Conservation (phyloP, 257 asterid genomes). For the Nicotiana knightiana region DNA sequence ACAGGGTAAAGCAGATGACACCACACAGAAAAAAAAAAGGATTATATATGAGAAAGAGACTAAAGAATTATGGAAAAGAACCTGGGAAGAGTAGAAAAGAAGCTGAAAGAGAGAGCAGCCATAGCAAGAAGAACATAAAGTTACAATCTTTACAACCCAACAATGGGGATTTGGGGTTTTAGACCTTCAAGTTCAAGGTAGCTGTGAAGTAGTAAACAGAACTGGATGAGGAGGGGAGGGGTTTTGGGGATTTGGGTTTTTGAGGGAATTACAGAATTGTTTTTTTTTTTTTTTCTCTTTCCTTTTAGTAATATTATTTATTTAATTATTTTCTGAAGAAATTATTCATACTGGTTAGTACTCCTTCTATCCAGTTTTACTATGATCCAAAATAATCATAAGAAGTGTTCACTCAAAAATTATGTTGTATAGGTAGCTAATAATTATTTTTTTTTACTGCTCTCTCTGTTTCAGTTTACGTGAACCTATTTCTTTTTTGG, state of each 20-base stretch:
- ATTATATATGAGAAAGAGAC: neutral
- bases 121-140: constrained; percentile 33
- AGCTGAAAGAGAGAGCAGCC: constrained; percentile 63
- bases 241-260: constrained; percentile 12
- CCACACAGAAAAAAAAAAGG: neutral
- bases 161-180: constrained; percentile 7
- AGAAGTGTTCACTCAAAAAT: too few species aligned
- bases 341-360: too few species aligned
- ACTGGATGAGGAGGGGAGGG: constrained; percentile 21
- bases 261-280: neutral
- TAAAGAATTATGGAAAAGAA: constrained; percentile 29
- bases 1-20: neutral
- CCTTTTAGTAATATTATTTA: neutral
- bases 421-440: too few species aligned
- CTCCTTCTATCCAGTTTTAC: too few species aligned
- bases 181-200: neutral
- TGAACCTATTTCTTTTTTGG: too few species aligned
- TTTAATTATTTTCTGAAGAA: too few species aligned
- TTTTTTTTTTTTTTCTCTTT: neutral
- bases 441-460: too few species aligned
- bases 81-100: constrained; percentile 66
- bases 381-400: too few species aligned
- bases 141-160: constrained; percentile 21
- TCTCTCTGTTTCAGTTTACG: too few species aligned
- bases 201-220: neutral